Evolutionary conservation across 768 basidiomycete species (phyloP).

Genomic region (Termitomyces bulborhizus): DNA sequence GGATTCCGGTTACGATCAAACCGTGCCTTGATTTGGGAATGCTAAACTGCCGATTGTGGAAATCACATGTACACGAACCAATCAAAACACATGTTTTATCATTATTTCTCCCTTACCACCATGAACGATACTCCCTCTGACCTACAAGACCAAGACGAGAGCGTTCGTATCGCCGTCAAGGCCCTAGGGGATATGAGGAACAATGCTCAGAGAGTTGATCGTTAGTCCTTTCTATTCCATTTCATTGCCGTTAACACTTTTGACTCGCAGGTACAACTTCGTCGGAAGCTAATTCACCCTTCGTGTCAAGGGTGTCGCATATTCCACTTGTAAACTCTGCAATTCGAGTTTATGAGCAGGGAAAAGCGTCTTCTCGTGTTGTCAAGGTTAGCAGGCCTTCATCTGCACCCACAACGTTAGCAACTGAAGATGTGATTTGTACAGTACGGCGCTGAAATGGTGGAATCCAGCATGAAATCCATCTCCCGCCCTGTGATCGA

Average conservation of each 20-base stretch:
- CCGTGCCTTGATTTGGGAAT: background rate
- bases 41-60: background rate
- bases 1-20: background rate
- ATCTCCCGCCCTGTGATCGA: slow-evolving; percentile 80
- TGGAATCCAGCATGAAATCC: slow-evolving; percentile 77
- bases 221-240: slow-evolving; percentile 1
- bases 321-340: slow-evolving; percentile 72
- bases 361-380: slow-evolving; percentile 77
- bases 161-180: slow-evolving; percentile 70
- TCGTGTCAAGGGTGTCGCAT: slow-evolving; percentile 51
- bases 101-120: slow-evolving; percentile 12
- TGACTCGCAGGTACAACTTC: slow-evolving; percentile 8
- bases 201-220: slow-evolving; percentile 21
- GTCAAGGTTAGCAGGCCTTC: slow-evolving; percentile 56
- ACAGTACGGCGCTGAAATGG: slow-evolving; percentile 83
- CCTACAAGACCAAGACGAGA: slow-evolving; percentile 58
- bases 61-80: slow-evolving; percentile 15
- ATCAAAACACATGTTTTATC: slow-evolving; percentile 12
- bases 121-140: slow-evolving; percentile 10
- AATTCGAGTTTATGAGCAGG: slow-evolving; percentile 70
- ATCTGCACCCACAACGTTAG: background rate
- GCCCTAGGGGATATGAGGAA: slow-evolving; percentile 78
- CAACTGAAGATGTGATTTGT: slow-evolving; percentile 16
- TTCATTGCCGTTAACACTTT: background rate
- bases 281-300: slow-evolving; percentile 22